These are phyloP conservation scores for Plasmodium sp. DNA, from an alignment of 169 alveolate species.

Conservation along the genomic window DNA sequence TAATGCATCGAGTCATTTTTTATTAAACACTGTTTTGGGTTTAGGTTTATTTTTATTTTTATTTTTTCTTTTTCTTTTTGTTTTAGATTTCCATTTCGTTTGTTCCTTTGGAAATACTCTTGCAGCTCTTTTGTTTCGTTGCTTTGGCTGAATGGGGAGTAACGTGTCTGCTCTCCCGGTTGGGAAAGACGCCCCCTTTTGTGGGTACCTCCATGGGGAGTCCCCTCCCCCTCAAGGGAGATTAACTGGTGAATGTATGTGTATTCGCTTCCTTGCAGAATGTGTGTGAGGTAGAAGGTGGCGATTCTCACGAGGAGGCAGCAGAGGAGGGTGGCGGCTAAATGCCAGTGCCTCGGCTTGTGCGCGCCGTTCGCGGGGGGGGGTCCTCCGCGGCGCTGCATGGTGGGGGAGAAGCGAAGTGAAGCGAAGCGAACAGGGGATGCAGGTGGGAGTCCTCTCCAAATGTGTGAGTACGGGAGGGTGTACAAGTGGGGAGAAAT, in stretches of 20 bases:
- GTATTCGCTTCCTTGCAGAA: slow-evolving; percentile 27
- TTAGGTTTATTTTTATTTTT: too few relatives aligned
- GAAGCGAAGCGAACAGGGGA: not conserved
- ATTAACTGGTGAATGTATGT: slow-evolving; percentile 33
- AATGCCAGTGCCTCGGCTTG: not conserved
- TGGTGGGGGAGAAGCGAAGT: not conserved
- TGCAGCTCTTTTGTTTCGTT: not conserved
- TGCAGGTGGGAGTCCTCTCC: not conserved
- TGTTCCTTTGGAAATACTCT: slow-evolving; percentile 27
- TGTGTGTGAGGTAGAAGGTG: not conserved
- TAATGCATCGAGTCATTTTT: slow-evolving; percentile 65
- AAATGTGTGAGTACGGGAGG: not conserved
- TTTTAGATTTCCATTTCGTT: not conserved
- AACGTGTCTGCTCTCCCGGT: not conserved
- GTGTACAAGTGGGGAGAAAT: not conserved
- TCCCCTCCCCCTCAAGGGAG: not conserved
- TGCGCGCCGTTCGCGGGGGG: not conserved
- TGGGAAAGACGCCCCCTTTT: not conserved
- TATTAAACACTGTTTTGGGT: not conserved
- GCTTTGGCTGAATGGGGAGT: not conserved
- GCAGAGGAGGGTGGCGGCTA: slow-evolving; percentile 1
- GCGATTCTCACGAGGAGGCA: slow-evolving; percentile 14
- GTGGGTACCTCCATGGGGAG: not conserved
- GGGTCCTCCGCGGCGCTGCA: not conserved
- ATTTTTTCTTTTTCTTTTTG: too few relatives aligned